These are phyloP conservation scores for Kandelia obovata DNA, from an alignment of 345 rosid genomes.

Conservation along the genomic window DNA sequence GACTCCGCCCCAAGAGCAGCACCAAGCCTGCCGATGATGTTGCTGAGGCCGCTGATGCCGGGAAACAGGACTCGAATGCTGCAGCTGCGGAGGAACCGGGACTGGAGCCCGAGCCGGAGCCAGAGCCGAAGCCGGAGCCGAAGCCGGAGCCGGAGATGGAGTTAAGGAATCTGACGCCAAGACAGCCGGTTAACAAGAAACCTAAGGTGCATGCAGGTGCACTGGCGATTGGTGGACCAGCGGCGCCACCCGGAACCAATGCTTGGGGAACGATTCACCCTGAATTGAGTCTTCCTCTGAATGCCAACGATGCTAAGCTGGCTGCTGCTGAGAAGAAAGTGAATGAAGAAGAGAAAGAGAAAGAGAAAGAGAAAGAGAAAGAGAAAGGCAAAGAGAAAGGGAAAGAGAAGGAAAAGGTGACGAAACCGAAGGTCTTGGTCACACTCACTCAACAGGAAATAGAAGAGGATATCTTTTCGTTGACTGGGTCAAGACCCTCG, in stretches of 20 bases:
- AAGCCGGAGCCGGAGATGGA: conserved; percentile 18
- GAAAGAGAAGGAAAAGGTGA: conserved; percentile 4
- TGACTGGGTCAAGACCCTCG: conserved; percentile 27
- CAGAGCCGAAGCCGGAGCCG: conserved; percentile 29
- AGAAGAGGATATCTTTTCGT: conserved; percentile 22
- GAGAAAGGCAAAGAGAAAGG: not conserved
- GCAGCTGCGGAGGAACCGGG: conserved; percentile 40
- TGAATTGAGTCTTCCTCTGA: conserved; percentile 4
- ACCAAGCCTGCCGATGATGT: conserved; percentile 14
- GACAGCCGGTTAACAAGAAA: conserved; percentile 30
- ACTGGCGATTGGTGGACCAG: conserved; percentile 26
- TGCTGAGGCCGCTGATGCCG: conserved; percentile 17
- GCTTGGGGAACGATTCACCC: conserved; percentile 29
- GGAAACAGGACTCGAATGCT: conserved; percentile 40
- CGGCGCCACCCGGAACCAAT: conserved; percentile 21
- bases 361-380: conserved; percentile 5
- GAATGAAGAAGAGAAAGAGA: conserved; percentile 8
- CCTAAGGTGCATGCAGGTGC: conserved; percentile 18
- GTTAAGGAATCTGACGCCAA: conserved; percentile 69
- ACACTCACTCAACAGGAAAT: conserved; percentile 24
- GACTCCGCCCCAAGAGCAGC: not conserved
- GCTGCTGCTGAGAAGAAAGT: not conserved
- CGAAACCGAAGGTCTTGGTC: conserved; percentile 15
- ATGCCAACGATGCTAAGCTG: conserved; percentile 1
- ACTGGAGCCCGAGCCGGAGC: conserved; percentile 28